Base-by-base conservation (phyloP, 2,329 filamentous ascomycete species). In the Colletotrichum spaethianum region DNA sequence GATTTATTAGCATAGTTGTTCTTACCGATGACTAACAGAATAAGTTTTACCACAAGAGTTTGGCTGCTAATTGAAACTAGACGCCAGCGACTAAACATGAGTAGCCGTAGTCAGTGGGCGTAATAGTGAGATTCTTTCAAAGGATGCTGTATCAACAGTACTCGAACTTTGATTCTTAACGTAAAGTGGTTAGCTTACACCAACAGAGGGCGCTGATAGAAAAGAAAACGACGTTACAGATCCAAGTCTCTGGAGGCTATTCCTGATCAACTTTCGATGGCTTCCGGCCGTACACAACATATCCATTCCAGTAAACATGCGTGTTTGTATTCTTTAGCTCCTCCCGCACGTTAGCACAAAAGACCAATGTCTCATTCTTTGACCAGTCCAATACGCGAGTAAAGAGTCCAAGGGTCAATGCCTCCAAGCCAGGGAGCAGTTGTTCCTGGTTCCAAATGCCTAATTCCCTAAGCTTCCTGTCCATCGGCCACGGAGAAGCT, bases 261-360 rank as follows among this genome's bases (percentile, higher is more conserved):
- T 33, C 38, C 8, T 44, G 26, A 12, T 16, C 31, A 3, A 33
- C 33, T 5, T 42, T 26, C 18, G 56, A 28, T 1, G 59, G 70
- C 46, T 70, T 72, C 18, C 70, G 38, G 12, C 70, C 53, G 20
- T 60, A 56, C 16, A 70, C 52, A 0, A 67, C 40, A 16, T 60
- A 61, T 77, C 83, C 77, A n/a, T 81, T 79, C 79, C 82, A 79
- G 57, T 79, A 80, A 1, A 75, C 74, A 69, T 80, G 79, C 5
- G 79, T 74, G 2, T 46, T 75, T 16, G 55, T 66, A 33, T 78
- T 73, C 48, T 65, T 71, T 23, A 78, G 61, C 14, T 80, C 77
- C 48, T 73, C 73, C 36, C 76, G 75, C 28, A 69, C 59, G 6
- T 55, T n/a, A 5, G 68, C 48, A 18, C 80, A 74, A 28, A 80